Evolutionary conservation across 177 flowering plant species (phyloP).

Genomic region (Vitis hybrid): DNA sequence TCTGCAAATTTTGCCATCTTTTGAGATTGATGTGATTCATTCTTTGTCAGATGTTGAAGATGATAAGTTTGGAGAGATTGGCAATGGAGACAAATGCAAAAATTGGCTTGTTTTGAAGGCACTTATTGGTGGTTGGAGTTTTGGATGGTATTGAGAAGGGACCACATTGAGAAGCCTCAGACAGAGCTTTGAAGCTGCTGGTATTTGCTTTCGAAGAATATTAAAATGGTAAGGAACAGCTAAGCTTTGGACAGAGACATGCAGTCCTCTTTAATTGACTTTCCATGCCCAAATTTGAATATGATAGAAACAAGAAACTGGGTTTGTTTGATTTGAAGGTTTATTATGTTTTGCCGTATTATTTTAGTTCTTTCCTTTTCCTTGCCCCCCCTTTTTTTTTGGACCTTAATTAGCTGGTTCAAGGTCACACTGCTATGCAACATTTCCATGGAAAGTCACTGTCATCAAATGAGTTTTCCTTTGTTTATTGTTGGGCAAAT

Average conservation of each 20-base stretch:
- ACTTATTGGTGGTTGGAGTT: constrained; percentile 15
- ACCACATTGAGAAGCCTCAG: constrained; percentile 12
- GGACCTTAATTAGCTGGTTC: too few relatives aligned
- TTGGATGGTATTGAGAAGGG: constrained; percentile 17
- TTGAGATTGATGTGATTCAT: constrained; percentile 15
- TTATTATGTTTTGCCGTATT: too few relatives aligned
- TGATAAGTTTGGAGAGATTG: constrained; percentile 4
- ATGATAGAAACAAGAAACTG: too few relatives aligned
- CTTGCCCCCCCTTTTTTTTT: too few relatives aligned
- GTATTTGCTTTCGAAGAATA: constrained; percentile 23
- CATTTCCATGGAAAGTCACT: too few relatives aligned
- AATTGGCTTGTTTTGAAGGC: constrained; percentile 10
- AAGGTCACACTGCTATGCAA: too few relatives aligned
- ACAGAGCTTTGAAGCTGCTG: constrained; percentile 1
- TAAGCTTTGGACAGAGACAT: constrained; percentile 24
- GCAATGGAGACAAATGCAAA: constrained; percentile 12
- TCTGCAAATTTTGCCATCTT: background rate
- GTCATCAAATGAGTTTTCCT: too few relatives aligned
- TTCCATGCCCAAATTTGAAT: background rate
- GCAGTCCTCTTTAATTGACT: constrained; percentile 7
- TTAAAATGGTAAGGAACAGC: constrained; percentile 24
- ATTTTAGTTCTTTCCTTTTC: too few relatives aligned
- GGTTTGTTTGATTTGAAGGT: too few relatives aligned
- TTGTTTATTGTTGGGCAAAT: too few relatives aligned
- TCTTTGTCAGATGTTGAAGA: constrained; percentile 12